Conservation (phyloP, 495 filamentous ascomycete genomes). For the Penicillium silybi region DNA sequence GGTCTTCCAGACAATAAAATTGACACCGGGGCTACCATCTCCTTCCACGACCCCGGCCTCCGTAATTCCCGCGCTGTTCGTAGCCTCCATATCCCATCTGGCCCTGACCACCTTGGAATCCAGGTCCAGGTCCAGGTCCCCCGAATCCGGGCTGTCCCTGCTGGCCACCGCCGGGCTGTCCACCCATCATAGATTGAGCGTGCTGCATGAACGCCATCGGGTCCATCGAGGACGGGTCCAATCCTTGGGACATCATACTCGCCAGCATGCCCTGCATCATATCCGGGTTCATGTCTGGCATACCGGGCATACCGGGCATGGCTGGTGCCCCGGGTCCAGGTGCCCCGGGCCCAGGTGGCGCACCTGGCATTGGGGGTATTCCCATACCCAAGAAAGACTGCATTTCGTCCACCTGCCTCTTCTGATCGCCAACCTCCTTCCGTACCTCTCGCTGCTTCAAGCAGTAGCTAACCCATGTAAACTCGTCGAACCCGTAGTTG, state of each 20-base stretch:
- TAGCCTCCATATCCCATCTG: slow-evolving; percentile 52
- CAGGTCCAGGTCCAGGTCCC: slow-evolving; percentile 29
- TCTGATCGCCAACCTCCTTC: slow-evolving; percentile 68
- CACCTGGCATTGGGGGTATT: slow-evolving; percentile 67
- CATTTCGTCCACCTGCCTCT: slow-evolving; percentile 85
- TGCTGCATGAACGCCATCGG: slow-evolving; percentile 54
- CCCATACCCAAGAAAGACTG: slow-evolving; percentile 77
- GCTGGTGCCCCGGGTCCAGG: slow-evolving; percentile 37
- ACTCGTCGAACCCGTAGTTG: slow-evolving; percentile 99
- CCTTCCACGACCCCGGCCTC: slow-evolving; percentile 44
- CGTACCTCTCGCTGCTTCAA: slow-evolving; percentile 77
- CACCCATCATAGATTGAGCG: slow-evolving; percentile 50
- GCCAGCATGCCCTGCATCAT: slow-evolving; percentile 79
- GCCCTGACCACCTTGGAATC: slow-evolving; percentile 42
- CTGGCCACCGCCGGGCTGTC: slow-evolving; percentile 39
- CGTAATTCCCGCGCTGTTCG: slow-evolving; percentile 44
- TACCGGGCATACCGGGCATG: slow-evolving; percentile 65
- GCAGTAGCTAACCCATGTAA: slow-evolving; percentile 95
- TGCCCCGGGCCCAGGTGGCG: slow-evolving; percentile 35
- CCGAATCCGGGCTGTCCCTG: slow-evolving; percentile 39
- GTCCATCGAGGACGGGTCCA: slow-evolving; percentile 79
- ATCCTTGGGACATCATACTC: slow-evolving; percentile 76
- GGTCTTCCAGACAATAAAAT: slow-evolving; percentile 15
- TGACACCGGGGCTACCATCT: slow-evolving; percentile 34
- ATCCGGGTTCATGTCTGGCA: slow-evolving; percentile 68